Evolutionary conservation across 2,329 filamentous ascomycete genomes (phyloP).

Genomic region (Clonostachys solani): DNA sequence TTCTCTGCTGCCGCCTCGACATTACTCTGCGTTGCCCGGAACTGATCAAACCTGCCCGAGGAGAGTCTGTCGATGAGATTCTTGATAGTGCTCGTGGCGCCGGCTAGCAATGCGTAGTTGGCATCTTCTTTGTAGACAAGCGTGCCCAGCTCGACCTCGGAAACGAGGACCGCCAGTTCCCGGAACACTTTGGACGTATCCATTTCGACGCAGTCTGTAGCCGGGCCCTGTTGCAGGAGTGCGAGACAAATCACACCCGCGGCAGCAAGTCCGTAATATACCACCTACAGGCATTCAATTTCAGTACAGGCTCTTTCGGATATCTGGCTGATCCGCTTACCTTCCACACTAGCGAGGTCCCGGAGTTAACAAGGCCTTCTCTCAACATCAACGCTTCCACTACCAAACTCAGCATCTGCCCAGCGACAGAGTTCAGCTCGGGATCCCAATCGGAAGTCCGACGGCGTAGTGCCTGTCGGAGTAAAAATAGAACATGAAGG

Average conservation of each 20-base stretch:
- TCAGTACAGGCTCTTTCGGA: background rate
- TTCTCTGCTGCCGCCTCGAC: no score
- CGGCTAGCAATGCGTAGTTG: constrained; percentile 10
- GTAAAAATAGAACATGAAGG: background rate
- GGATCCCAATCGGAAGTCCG: background rate
- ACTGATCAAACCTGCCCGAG: no score
- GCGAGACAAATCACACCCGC: constrained; percentile 10
- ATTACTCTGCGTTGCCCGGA: no score
- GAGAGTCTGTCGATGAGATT: constrained; percentile 28
- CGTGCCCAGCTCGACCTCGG: constrained; percentile 10
- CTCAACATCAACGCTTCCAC: background rate
- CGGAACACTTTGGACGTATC: constrained; percentile 6
- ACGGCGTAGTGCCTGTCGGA: background rate
- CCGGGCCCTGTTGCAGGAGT: constrained; percentile 5
- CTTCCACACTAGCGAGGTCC: background rate
- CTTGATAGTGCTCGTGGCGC: constrained; percentile 8
- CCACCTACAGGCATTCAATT: constrained; percentile 3
- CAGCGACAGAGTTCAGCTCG: background rate
- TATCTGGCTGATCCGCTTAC: background rate
- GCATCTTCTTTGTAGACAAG: constrained; percentile 9
- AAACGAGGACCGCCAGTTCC: constrained; percentile 9
- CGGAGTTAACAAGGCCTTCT: background rate
- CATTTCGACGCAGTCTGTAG: constrained; percentile 1
- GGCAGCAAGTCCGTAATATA: constrained; percentile 10
- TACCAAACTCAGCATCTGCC: background rate